Conservation (phyloP, 1,284 basidiomycete genomes). For the Sporisorium sorghi region DNA sequence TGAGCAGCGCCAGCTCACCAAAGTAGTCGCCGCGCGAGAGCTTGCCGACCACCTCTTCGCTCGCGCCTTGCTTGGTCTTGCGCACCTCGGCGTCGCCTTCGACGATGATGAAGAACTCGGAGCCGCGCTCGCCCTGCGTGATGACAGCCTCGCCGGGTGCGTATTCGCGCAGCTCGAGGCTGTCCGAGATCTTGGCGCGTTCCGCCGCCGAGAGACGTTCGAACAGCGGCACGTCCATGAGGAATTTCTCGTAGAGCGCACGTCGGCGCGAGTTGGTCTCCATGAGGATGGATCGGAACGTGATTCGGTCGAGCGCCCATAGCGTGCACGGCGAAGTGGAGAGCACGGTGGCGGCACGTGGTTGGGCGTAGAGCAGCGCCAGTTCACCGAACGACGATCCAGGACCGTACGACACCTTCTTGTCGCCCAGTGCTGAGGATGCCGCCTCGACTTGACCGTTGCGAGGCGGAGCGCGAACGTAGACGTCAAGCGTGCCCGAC, state of each 20-base stretch:
- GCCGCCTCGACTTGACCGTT: conserved; percentile 34
- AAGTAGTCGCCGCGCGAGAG: conserved; percentile 95
- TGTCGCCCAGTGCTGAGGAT: conserved; percentile 48
- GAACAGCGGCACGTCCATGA: conserved; percentile 89
- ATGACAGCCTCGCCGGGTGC: conserved; percentile 87
- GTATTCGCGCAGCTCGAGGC: conserved; percentile 85
- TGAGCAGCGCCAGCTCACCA: conserved; percentile 88
- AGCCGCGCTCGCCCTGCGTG: conserved; percentile 90
- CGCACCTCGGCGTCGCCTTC: conserved; percentile 89
- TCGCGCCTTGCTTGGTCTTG: conserved; percentile 76
- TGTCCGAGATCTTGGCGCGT: conserved; percentile 95
- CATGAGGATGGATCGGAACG: conserved; percentile 93
- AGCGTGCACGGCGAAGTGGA: conserved; percentile 84
- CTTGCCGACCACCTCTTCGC: conserved; percentile 74
- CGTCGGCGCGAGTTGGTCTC: conserved; percentile 75
- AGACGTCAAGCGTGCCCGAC: conserved; percentile 86
- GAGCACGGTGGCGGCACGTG: conserved; percentile 91
- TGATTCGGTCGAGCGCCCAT: conserved; percentile 96
- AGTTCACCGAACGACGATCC: conserved; percentile 95
- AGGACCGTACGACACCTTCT: conserved; percentile 79
- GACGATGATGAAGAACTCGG: conserved; percentile 97
- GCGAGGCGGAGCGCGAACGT: conserved; percentile 73
- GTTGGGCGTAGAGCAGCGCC: conserved; percentile 97
- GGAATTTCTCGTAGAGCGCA: conserved; percentile 94
- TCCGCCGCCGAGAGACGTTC: conserved; percentile 86